A percentile compares a stretch with the other conserved stretches of the same genome.
phyloP scores from a whole-genome alignment of 805 yeast genomes.

The Hanseniaspora meyeri region DNA sequence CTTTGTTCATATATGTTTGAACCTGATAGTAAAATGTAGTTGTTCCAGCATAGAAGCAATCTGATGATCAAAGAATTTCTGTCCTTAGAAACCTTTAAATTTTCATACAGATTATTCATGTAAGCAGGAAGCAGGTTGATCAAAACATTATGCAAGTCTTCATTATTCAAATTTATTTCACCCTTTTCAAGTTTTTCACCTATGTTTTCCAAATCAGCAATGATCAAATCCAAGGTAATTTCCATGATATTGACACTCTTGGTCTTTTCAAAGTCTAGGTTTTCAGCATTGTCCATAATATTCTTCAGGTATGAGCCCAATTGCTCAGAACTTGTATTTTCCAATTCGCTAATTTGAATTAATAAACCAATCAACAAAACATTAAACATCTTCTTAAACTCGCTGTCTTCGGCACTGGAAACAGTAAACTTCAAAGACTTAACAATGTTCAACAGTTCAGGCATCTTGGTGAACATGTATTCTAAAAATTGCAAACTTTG shows the following conservation, averaged over 20 bases:
- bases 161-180: conserved; percentile 10
- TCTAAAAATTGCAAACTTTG: conserved; percentile 24
- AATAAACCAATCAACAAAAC: conserved; percentile 23
- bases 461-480: conserved; percentile 19
- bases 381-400: conserved; percentile 2
- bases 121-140: conserved; percentile 14
- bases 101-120: conserved; percentile 17
- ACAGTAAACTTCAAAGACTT: not conserved
- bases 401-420: not conserved
- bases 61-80: not conserved
- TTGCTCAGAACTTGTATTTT: conserved; percentile 21
- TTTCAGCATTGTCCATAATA: not conserved
- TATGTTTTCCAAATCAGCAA: conserved; percentile 56
- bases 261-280: conserved; percentile 13
- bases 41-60: conserved; percentile 52
- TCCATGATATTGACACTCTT: conserved; percentile 53
- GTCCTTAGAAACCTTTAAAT: conserved; percentile 8
- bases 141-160: conserved; percentile 4
- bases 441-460: not conserved
- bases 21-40: conserved; percentile 44
- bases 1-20: not conserved
- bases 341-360: conserved; percentile 23
- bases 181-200: conserved; percentile 26
- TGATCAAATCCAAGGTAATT: conserved; percentile 57
- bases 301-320: conserved; percentile 19